Evolutionary conservation across 192 early-diverging fungal species (phyloP).

Genomic region (Backusella australiensis): DNA sequence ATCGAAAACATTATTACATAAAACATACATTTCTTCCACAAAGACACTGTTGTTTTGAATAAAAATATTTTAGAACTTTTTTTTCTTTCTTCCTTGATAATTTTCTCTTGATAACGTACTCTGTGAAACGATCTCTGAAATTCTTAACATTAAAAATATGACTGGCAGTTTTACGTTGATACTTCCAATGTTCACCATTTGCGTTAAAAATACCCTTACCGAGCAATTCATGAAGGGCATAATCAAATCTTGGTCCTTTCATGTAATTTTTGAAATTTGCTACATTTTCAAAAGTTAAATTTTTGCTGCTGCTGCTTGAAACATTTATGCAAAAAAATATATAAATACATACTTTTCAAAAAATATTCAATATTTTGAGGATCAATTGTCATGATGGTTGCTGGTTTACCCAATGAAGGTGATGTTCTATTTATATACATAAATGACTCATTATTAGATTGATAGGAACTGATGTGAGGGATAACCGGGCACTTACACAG

Average conservation of each 20-base stretch:
- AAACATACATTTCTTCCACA: constrained; percentile 22
- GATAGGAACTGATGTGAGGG: background rate
- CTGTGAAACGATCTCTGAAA: constrained; percentile 33
- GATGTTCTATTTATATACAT: constrained; percentile 2
- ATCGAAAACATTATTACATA: constrained; percentile 12
- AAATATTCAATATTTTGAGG: constrained; percentile 38
- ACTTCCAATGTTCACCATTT: constrained; percentile 60
- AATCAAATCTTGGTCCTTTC: constrained; percentile 42
- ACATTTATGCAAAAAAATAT: background rate
- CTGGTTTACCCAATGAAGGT: constrained; percentile 23
- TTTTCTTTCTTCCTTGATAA: background rate
- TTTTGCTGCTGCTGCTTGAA: background rate
- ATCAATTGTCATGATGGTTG: constrained; percentile 23
- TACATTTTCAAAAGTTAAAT: background rate
- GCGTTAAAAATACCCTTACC: constrained; percentile 70
- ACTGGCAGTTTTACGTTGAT: constrained; percentile 50
- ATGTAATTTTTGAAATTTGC: constrained; percentile 38
- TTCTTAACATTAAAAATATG: constrained; percentile 34
- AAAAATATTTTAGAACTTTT: too few relatives aligned
- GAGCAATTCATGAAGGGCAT: constrained; percentile 43
- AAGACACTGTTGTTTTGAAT: constrained; percentile 17
- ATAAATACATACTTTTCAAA: constrained; percentile 27
- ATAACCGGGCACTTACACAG: background rate
- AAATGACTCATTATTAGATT: background rate
- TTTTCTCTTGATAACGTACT: constrained; percentile 12